Evolutionary conservation across 768 basidiomycete species (phyloP).

Genomic region (Amanita brunnescens): DNA sequence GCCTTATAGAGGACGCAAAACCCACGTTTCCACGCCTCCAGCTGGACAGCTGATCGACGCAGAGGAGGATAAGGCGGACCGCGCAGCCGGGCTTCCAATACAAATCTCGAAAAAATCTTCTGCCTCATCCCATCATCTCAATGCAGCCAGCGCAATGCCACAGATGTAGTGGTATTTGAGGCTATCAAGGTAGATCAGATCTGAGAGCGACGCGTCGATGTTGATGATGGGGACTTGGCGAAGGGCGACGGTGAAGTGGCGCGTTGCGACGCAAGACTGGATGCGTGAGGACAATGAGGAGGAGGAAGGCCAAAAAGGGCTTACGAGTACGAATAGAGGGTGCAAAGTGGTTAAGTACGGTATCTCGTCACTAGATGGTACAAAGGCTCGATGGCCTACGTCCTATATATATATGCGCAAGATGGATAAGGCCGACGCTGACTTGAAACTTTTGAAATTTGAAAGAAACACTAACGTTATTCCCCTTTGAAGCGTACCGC

Average conservation of each 20-base stretch:
- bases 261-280: no score
- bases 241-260: constrained; percentile 23
- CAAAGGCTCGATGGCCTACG: constrained; percentile 31
- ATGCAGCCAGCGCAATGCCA: constrained; percentile 56
- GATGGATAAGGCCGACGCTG: no score
- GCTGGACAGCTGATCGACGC: constrained; percentile 64
- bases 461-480: no score
- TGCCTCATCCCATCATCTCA: constrained; percentile 61
- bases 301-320: background rate
- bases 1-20: background rate
- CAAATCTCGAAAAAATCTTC: constrained; percentile 78
- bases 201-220: constrained; percentile 50
- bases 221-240: constrained; percentile 57
- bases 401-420: constrained; percentile 17
- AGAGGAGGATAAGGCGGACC: no score
- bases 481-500: constrained; percentile 30
- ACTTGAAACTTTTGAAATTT: no score
- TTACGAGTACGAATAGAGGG: constrained; percentile 16
- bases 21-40: constrained; percentile 78
- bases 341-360: constrained; percentile 64
- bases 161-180: constrained; percentile 81
- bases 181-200: constrained; percentile 71
- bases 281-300: no score
- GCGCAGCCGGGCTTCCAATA: constrained; percentile 50
- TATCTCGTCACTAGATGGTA: constrained; percentile 55